Percentiles rank a stretch among this genome's conserved stretches.
Conservation (phyloP, 768 basidiomycete species). For the Artomyces pyxidatus region DNA sequence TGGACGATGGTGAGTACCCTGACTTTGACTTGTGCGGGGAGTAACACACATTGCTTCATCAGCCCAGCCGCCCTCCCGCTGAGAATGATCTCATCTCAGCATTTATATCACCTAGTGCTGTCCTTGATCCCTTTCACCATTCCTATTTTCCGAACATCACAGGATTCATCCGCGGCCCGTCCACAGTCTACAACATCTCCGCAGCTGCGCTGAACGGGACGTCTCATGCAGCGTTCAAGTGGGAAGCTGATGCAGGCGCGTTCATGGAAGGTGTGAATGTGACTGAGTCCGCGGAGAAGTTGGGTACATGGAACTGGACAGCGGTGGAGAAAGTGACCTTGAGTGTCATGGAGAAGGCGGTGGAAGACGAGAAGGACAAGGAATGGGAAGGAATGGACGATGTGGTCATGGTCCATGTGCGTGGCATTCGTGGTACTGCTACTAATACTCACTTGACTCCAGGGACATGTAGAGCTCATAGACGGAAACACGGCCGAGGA, state of each 20-base stretch:
- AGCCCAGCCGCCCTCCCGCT: slow-evolving; percentile 42
- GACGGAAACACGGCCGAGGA: slow-evolving; percentile 46
- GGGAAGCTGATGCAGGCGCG: slow-evolving; percentile 31
- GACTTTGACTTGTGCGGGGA: not conserved
- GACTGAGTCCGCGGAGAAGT: slow-evolving; percentile 37
- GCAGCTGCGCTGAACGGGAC: slow-evolving; percentile 28
- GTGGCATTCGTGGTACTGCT: slow-evolving; percentile 17
- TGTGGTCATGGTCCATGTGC: slow-evolving; percentile 58
- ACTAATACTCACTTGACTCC: not conserved
- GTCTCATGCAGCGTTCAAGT: slow-evolving; percentile 36
- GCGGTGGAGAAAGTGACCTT: slow-evolving; percentile 52
- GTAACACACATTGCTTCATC: slow-evolving; percentile 7
- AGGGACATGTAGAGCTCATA: slow-evolving; percentile 71
- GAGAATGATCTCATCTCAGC: slow-evolving; percentile 40
- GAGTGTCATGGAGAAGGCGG: slow-evolving; percentile 56
- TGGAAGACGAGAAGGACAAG: slow-evolving; percentile 24
- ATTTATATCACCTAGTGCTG: slow-evolving; percentile 37
- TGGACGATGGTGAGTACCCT: slow-evolving; percentile 49
- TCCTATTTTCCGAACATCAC: slow-evolving; percentile 75
- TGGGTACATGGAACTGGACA: slow-evolving; percentile 68
- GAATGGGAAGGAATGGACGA: slow-evolving; percentile 28
- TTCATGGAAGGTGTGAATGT: slow-evolving; percentile 43
- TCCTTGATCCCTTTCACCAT: slow-evolving; percentile 34
- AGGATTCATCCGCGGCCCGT: slow-evolving; percentile 64
- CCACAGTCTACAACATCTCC: slow-evolving; percentile 59